These are phyloP conservation scores for Candida piceae DNA, from an alignment of 805 yeast species.

Conservation along the genomic window DNA sequence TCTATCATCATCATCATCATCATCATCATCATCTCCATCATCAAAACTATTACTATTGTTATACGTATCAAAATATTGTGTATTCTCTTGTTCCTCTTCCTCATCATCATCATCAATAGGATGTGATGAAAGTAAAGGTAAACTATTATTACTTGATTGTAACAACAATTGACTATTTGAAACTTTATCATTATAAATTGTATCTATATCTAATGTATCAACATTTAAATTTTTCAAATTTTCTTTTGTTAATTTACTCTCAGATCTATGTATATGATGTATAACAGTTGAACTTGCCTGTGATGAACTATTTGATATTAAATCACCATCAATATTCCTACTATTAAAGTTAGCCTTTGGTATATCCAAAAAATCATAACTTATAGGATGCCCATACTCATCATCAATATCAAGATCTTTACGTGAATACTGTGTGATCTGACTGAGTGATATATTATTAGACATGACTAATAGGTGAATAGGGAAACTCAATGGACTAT, in stretches of 20 bases:
- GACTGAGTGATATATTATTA: background rate
- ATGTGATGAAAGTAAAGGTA: too few relatives aligned
- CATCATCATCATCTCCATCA: conserved; percentile 1
- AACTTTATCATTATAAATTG: conserved; percentile 8
- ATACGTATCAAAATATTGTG: background rate
- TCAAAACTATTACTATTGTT: background rate
- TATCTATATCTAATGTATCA: conserved; percentile 23
- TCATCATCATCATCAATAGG: background rate
- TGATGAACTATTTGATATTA: conserved; percentile 20
- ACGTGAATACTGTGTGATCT: conserved; percentile 14
- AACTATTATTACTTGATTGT: too few relatives aligned
- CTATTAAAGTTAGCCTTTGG: too few relatives aligned
- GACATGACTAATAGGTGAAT: too few relatives aligned
- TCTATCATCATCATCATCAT: conserved; percentile 26
- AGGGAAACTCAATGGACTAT: too few relatives aligned
- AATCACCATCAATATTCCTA: conserved; percentile 10
- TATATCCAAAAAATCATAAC: background rate
- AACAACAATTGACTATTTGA: too few relatives aligned
- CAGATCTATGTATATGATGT: conserved; percentile 10
- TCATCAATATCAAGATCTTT: conserved; percentile 19
- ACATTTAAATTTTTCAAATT: conserved; percentile 8
- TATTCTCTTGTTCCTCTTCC: too few relatives aligned
- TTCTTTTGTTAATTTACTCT: conserved; percentile 7
- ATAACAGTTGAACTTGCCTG: conserved; percentile 28
- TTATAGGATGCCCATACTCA: conserved; percentile 16